These are phyloP conservation scores for Raphanus raphanistrum DNA, from an alignment of 345 rosid species.

Conservation along the genomic window DNA sequence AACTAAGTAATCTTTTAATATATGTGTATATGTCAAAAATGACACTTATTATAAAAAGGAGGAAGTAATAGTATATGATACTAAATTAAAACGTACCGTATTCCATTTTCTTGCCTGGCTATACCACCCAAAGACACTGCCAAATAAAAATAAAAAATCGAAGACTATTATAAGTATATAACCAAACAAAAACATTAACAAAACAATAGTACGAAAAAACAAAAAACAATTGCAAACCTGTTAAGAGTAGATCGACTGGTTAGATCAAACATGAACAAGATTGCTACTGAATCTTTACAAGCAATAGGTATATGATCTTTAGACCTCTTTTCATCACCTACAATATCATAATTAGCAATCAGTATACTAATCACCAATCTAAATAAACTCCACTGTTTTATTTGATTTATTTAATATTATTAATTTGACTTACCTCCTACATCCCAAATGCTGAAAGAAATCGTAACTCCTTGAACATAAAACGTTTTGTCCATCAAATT, in stretches of 20 bases:
- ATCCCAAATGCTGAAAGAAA: slow-evolving; percentile 93
- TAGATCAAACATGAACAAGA: slow-evolving; percentile 95
- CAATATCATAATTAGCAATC: not conserved
- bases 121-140: slow-evolving; percentile 86
- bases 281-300: slow-evolving; percentile 96
- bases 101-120: slow-evolving; percentile 93
- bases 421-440: slow-evolving; percentile 62
- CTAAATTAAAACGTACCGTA: slow-evolving; percentile 48
- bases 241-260: slow-evolving; percentile 94
- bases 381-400: not conserved
- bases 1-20: no score
- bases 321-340: slow-evolving; percentile 57
- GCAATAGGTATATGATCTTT: slow-evolving; percentile 84
- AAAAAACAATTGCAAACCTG: slow-evolving; percentile 44
- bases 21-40: no score
- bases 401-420: not conserved
- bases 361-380: not conserved
- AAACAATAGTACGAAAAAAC: not conserved
- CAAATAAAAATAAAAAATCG: not conserved
- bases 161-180: not conserved
- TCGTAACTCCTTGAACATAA: slow-evolving; percentile 74
- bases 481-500: slow-evolving; percentile 87
- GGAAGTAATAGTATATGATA: not conserved
- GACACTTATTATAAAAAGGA: no score
- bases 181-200: not conserved